Evolutionary conservation across 176 grass and related monocot genomes (phyloP), one percentile per base, ranked within the genome.

Genomic region (Triticum dicoccoides): DNA sequence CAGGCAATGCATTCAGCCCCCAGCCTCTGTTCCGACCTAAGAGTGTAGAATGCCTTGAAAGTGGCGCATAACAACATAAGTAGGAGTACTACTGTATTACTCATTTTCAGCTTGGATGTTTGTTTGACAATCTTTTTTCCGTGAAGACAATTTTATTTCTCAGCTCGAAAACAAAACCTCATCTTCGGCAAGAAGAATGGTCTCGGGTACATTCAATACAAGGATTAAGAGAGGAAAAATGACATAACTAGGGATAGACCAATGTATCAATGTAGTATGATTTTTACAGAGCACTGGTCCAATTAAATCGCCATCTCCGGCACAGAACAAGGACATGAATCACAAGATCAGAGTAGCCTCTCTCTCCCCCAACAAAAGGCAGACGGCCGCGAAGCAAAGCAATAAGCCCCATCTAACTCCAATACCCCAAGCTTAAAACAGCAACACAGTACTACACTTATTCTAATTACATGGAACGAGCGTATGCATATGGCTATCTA

Each of bases 361-460:
- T 69, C 73, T 76, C 72, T 8, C 27, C 35, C 34, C 58, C 52
- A 42, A 52, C 65, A 74, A 27, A 47, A 70, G 56, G 65, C 65
- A 82, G 80, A 62, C 8, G 62, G 47, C 33, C 77, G 56, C 17
- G n/a, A 86, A 90, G 73, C 41, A 90, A 56, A 86, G 79, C 41
- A 90, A 56, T 58, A 71, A 12, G 65, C 54, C 70, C 66, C 30
- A 33, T 71, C 65, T 64, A 63, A 61, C 63, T 41, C 17, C 29
- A 47, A 18, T 79, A 73, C 13, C 52, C 11, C 10, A 75, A 75
- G 77, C 69, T 45, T 67, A 30, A 38, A 71, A 69, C 54, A 54
- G n/a, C 56, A 65, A 65, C 80, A 74, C 56, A 25, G n/a, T 54
- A 82, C 39, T 86, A 41, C 49, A 33, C 73, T 80, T 29, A 89